A percentile compares a stretch with the other conserved stretches of the same genome.
phyloP scores from a whole-genome alignment of 257 asterid genomes.

The Coffea canephora region DNA sequence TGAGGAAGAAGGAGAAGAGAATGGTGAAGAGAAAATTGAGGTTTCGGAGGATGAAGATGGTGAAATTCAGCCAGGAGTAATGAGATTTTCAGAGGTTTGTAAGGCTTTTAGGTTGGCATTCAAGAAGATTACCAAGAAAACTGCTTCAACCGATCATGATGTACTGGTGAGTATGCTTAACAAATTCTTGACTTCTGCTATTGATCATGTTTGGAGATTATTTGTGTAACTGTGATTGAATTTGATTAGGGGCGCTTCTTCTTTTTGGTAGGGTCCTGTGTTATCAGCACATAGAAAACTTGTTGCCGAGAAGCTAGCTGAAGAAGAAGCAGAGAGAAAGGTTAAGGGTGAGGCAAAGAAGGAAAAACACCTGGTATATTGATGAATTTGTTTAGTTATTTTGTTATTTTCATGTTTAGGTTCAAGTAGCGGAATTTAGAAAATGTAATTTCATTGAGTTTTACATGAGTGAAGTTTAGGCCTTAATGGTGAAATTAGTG shows the following conservation, averaged over 20 bases:
- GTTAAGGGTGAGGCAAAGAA: conserved; percentile 78
- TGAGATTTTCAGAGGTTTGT: conserved; percentile 64
- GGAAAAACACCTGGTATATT: conserved; percentile 72
- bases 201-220: not conserved
- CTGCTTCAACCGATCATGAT: conserved; percentile 42
- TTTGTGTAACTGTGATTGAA: not conserved
- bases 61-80: conserved; percentile 64
- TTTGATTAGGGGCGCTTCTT: not conserved
- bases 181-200: not conserved
- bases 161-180: conserved; percentile 53
- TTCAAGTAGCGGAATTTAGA: too few relatives aligned
- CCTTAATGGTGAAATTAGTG: too few relatives aligned
- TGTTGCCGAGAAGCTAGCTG: conserved; percentile 85
- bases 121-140: conserved; percentile 64
- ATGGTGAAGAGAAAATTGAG: conserved; percentile 36
- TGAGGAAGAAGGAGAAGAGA: conserved; percentile 26
- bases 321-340: conserved; percentile 70
- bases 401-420: too few relatives aligned
- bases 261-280: conserved; percentile 80
- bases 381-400: conserved; percentile 1
- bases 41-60: conserved; percentile 76
- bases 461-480: too few relatives aligned
- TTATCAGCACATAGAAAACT: conserved; percentile 79
- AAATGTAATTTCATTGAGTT: too few relatives aligned
- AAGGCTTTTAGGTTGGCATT: conserved; percentile 72